These are phyloP conservation scores for Tolypocladium tropicale DNA, from an alignment of 2,329 filamentous ascomycete genomes.

Conservation along the genomic window DNA sequence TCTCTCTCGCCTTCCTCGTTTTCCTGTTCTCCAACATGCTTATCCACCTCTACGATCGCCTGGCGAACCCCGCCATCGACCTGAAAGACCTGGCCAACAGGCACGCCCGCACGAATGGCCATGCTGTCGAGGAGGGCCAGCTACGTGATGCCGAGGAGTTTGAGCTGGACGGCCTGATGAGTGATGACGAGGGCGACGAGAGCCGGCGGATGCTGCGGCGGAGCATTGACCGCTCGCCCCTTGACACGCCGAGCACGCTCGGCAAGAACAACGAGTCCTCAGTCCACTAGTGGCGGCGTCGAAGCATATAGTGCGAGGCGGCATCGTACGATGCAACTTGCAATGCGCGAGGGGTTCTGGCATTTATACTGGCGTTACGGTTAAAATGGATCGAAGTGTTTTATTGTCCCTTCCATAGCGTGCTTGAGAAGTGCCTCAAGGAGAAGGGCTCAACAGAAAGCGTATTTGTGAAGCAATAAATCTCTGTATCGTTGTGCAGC, in stretches of 20 bases:
- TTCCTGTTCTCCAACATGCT: constrained; percentile 90
- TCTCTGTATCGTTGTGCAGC: background rate
- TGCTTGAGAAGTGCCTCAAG: too few species aligned
- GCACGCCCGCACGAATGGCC: constrained; percentile 20
- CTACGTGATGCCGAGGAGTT: constrained; percentile 83
- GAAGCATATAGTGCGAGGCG: background rate
- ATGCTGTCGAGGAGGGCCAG: constrained; percentile 38
- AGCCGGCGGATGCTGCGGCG: constrained; percentile 25
- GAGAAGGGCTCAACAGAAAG: background rate
- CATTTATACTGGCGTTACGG: background rate
- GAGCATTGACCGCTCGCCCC: constrained; percentile 17
- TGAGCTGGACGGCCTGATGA: constrained; percentile 82
- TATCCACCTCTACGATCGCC: constrained; percentile 69
- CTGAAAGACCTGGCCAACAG: constrained; percentile 28
- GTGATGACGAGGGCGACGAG: constrained; percentile 69
- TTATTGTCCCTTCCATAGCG: background rate
- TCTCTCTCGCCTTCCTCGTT: constrained; percentile 78
- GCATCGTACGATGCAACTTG: background rate
- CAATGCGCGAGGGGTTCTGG: background rate
- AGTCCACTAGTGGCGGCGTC: constrained; percentile 10
- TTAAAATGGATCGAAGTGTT: background rate
- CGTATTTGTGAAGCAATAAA: background rate
- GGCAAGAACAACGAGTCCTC: constrained; percentile 21
- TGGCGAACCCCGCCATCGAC: constrained; percentile 24
- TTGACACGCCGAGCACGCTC: constrained; percentile 31